Percentiles rank a stretch among this genome's conserved stretches.
Conservation (phyloP, 805 yeast species). For the Barnettozyma populi region DNA sequence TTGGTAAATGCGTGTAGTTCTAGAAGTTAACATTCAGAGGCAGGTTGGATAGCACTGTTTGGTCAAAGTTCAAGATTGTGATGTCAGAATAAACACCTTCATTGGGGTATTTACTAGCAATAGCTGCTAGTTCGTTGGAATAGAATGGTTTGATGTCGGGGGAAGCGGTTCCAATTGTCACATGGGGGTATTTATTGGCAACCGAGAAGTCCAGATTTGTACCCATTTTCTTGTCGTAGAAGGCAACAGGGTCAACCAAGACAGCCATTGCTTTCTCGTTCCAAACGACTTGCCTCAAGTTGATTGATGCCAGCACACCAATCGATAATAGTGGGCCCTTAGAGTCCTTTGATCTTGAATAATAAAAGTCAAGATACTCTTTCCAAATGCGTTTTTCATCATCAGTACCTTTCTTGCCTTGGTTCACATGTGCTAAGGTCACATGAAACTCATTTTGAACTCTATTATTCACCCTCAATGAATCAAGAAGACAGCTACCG, state of each 20-base stretch:
- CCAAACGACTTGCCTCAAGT: constrained; percentile 42
- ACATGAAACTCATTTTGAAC: constrained; percentile 59
- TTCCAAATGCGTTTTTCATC: constrained; percentile 26
- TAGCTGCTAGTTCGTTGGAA: constrained; percentile 39
- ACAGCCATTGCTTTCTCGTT: constrained; percentile 50
- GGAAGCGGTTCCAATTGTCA: constrained; percentile 62
- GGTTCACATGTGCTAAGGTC: constrained; percentile 50
- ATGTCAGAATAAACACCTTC: constrained; percentile 13
- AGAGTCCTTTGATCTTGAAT: neutral
- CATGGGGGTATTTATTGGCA: constrained; percentile 51
- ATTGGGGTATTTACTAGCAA: constrained; percentile 5
- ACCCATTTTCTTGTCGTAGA: constrained; percentile 7
- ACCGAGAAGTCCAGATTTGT: constrained; percentile 23
- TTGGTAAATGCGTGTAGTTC: neutral
- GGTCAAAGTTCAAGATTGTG: constrained; percentile 8
- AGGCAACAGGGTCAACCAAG: constrained; percentile 32
- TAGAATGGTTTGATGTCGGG: constrained; percentile 43
- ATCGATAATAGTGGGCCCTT: constrained; percentile 9
- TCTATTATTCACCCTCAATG: constrained; percentile 29
- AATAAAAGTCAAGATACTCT: constrained; percentile 16
- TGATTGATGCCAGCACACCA: constrained; percentile 32
- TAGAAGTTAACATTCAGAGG: constrained; percentile 18
- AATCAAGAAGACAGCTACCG: neutral
- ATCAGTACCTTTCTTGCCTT: constrained; percentile 27
- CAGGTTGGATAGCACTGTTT: neutral